Evolutionary conservation across 768 basidiomycete genomes (phyloP).

Genomic region (Kwoniella sp.): DNA sequence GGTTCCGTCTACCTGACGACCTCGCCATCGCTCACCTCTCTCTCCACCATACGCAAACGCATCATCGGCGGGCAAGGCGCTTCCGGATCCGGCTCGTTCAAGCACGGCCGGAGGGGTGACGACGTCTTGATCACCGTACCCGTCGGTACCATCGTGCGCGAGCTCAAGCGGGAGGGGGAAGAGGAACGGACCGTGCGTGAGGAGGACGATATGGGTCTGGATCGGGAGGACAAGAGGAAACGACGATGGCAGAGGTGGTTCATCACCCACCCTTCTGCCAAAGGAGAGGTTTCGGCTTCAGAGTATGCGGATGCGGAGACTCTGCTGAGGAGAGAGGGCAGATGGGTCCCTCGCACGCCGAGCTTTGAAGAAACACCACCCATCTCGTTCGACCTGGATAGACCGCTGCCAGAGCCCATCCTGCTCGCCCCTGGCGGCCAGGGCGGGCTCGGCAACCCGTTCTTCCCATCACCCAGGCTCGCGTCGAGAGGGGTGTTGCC

Average conservation of each 20-base stretch:
- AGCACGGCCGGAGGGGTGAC: slow-evolving; percentile 69
- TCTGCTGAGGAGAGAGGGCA: slow-evolving; percentile 29
- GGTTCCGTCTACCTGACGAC: slow-evolving; percentile 82
- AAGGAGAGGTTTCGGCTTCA: slow-evolving; percentile 24
- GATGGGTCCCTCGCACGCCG: slow-evolving; percentile 18
- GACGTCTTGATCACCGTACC: slow-evolving; percentile 78
- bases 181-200: slow-evolving; percentile 62
- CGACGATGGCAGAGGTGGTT: slow-evolving; percentile 33
- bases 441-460: slow-evolving; percentile 84
- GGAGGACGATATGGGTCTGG: slow-evolving; percentile 60
- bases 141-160: slow-evolving; percentile 79
- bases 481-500: slow-evolving; percentile 53
- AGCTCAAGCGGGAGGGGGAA: slow-evolving; percentile 63
- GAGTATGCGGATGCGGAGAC: slow-evolving; percentile 38
- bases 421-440: slow-evolving; percentile 70
- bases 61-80: slow-evolving; percentile 64
- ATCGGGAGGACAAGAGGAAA: slow-evolving; percentile 58
- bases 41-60: slow-evolving; percentile 66
- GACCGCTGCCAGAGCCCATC: slow-evolving; percentile 30
- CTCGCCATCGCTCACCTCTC: slow-evolving; percentile 68
- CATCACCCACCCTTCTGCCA: slow-evolving; percentile 28
- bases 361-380: slow-evolving; percentile 22
- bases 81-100: slow-evolving; percentile 79
- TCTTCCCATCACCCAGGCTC: slow-evolving; percentile 70
- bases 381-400: slow-evolving; percentile 32